These are phyloP conservation scores for Clonostachys byssicola DNA, from an alignment of 2,329 filamentous ascomycete species.

Conservation along the genomic window DNA sequence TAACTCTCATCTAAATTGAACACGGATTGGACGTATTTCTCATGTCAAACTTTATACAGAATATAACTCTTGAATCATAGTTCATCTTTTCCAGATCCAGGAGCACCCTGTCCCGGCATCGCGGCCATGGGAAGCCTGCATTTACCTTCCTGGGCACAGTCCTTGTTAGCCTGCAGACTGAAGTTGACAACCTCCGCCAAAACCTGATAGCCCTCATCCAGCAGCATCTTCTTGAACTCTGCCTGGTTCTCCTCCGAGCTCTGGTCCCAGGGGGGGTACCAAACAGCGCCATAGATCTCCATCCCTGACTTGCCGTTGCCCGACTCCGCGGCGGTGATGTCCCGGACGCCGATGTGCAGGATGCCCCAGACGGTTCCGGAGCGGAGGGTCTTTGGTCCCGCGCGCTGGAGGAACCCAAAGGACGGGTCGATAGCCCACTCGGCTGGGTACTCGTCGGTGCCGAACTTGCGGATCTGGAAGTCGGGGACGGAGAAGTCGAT, in stretches of 20 bases:
- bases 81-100: too few species aligned
- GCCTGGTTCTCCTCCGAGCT: neutral
- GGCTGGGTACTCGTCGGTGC: neutral
- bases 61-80: too few species aligned
- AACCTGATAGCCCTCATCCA: slow-evolving; percentile 1
- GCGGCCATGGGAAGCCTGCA: too few species aligned
- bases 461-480: neutral
- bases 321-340: neutral
- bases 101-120: too few species aligned
- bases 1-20: too few species aligned
- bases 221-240: neutral
- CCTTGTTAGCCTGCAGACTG: neutral
- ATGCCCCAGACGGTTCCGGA: neutral
- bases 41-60: too few species aligned
- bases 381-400: neutral
- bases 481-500: slow-evolving; percentile 1
- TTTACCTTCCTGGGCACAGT: neutral
- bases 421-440: neutral
- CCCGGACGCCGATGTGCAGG: slow-evolving; percentile 1
- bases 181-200: slow-evolving; percentile 1
- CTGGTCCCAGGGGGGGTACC: neutral
- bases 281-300: neutral
- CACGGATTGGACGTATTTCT: too few species aligned
- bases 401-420: neutral
- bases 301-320: neutral